phyloP scores from a whole-genome alignment of 805 yeast species.

The Schizosaccharomyces octosporus region DNA sequence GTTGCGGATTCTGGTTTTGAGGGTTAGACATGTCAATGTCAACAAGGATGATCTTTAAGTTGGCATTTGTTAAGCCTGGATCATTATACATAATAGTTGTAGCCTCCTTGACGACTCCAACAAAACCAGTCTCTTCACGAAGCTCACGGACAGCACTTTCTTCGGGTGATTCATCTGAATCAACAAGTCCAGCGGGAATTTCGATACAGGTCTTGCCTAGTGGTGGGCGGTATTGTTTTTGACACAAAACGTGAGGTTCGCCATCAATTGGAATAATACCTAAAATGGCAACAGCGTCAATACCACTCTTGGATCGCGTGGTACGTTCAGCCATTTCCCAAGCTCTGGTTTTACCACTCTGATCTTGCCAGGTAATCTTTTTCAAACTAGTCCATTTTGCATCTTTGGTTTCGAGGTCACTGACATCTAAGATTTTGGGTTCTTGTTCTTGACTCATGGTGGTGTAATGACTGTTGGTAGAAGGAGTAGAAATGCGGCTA shows the following conservation, averaged over 20 bases:
- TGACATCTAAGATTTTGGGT: background rate
- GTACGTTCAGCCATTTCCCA: conserved; percentile 3
- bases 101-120: conserved; percentile 30
- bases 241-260: conserved; percentile 29
- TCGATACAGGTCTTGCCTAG: conserved; percentile 30
- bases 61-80: conserved; percentile 74
- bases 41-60: conserved; percentile 52
- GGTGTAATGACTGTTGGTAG: background rate
- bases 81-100: conserved; percentile 39
- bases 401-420: background rate
- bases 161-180: conserved; percentile 48
- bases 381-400: conserved; percentile 1
- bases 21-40: conserved; percentile 44
- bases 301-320: background rate
- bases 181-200: conserved; percentile 86
- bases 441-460: background rate
- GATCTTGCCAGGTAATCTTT: conserved; percentile 1
- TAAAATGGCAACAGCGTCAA: conserved; percentile 44
- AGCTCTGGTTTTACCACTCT: background rate
- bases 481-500: background rate
- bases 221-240: conserved; percentile 87
- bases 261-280: conserved; percentile 35
- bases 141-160: conserved; percentile 70
- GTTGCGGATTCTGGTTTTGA: conserved; percentile 41
- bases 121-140: conserved; percentile 78